Evolutionary conservation across 345 rosid species (phyloP).

Genomic region (Eucalyptus cladocalyx): DNA sequence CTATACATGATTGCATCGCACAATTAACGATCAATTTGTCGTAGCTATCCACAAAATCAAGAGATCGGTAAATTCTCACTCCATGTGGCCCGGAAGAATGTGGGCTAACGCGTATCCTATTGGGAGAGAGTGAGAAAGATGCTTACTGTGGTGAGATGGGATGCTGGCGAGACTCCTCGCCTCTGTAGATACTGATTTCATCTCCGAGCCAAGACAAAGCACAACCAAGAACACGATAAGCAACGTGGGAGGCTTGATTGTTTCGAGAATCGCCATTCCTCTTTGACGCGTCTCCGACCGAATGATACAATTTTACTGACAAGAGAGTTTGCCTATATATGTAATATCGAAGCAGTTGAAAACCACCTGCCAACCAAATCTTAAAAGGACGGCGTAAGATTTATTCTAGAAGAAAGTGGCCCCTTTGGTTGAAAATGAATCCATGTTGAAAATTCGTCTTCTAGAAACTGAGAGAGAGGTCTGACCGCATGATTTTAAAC

Average conservation of each 20-base stretch:
- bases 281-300: background rate
- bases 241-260: background rate
- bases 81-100: background rate
- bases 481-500: background rate
- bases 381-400: background rate
- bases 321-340: background rate
- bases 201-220: background rate
- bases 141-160: constrained; percentile 14
- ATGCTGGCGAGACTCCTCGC: constrained; percentile 12
- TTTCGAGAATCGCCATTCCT: background rate
- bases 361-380: background rate
- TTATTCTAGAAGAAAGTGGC: background rate
- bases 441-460: background rate
- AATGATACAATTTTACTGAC: background rate
- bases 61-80: background rate
- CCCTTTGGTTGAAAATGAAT: background rate
- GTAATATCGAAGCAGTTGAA: background rate
- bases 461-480: background rate
- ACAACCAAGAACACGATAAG: background rate
- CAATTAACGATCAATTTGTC: background rate
- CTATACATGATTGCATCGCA: background rate
- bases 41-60: background rate
- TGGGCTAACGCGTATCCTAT: background rate
- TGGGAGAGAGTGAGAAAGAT: background rate
- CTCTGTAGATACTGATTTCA: background rate